Conservation (phyloP, 2,329 filamentous ascomycete species). For the Ophiocordyceps camponoti-rufipedis region DNA sequence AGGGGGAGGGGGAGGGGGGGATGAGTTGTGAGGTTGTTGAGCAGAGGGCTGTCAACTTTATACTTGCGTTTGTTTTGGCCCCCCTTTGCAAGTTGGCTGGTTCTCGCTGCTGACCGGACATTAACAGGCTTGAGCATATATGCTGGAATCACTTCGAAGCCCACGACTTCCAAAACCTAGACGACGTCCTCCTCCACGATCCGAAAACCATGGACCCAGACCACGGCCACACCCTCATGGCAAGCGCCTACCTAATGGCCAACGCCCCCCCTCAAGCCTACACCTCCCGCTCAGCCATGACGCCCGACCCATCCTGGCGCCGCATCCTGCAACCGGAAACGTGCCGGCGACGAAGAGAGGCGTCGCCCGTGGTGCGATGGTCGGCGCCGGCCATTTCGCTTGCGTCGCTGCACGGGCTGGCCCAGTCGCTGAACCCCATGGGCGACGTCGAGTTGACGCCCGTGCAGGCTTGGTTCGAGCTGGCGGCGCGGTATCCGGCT, state of each 20-base stretch:
- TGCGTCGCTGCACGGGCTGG: constrained; percentile 23
- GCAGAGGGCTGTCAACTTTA: constrained; percentile 31
- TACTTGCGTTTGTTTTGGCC: constrained; percentile 25
- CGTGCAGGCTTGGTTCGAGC: constrained; percentile 37
- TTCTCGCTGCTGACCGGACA: neutral
- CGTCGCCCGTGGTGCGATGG: constrained; percentile 15
- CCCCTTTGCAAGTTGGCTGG: neutral
- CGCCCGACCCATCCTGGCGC: neutral
- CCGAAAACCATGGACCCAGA: constrained; percentile 7
- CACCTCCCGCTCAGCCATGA: constrained; percentile 5
- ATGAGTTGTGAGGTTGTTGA: constrained; percentile 20
- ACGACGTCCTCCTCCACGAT: constrained; percentile 12
- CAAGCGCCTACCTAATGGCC: constrained; percentile 22
- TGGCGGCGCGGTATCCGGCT: constrained; percentile 21
- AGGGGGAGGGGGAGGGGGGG: constrained; percentile 5
- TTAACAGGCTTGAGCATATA: constrained; percentile 28
- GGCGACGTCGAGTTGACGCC: constrained; percentile 25
- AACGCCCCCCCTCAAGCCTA: constrained; percentile 18
- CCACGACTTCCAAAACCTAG: constrained; percentile 13
- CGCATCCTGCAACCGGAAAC: constrained; percentile 5
- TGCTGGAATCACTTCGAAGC: constrained; percentile 31
- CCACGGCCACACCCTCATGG: constrained; percentile 25
- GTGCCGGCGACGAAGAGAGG: neutral
- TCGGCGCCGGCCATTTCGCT: constrained; percentile 21
- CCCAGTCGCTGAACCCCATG: constrained; percentile 21